These are phyloP conservation scores for Coemansia biformis DNA, from an alignment of 192 early-diverging fungal species.

Conservation along the genomic window DNA sequence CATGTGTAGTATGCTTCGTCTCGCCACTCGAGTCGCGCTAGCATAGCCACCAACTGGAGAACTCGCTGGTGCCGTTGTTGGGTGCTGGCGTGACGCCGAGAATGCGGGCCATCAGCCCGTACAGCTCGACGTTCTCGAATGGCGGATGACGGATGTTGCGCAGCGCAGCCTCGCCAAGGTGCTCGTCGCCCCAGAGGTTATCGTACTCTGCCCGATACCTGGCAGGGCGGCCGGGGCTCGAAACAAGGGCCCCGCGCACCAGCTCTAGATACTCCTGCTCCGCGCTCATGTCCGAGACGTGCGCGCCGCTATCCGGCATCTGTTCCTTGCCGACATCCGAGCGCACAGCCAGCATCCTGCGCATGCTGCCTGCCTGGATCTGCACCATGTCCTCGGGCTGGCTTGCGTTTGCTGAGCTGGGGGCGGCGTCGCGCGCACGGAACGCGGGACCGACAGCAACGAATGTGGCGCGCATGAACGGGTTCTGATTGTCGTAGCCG, in stretches of 20 bases:
- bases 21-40: no score
- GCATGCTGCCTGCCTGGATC: no score
- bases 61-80: constrained; percentile 64
- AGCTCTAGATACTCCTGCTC: constrained; percentile 40
- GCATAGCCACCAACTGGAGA: constrained; percentile 41
- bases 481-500: constrained; percentile 73
- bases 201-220: constrained; percentile 31
- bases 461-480: constrained; percentile 82
- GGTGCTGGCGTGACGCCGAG: constrained; percentile 43
- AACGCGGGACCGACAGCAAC: constrained; percentile 72
- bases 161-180: constrained; percentile 7
- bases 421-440: constrained; percentile 8
- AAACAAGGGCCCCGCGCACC: constrained; percentile 21
- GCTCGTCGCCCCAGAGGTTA: constrained; percentile 25
- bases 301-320: constrained; percentile 14
- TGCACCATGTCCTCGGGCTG: background rate
- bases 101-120: constrained; percentile 57
- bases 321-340: constrained; percentile 5
- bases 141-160: constrained; percentile 42
- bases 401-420: constrained; percentile 3
- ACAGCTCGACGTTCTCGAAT: constrained; percentile 72
- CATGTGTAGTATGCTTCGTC: no score
- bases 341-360: background rate
- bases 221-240: constrained; percentile 2
- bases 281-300: constrained; percentile 35